Base-by-base conservation (phyloP, 2,329 filamentous ascomycete genomes). In the Claviceps humidiphila region DNA sequence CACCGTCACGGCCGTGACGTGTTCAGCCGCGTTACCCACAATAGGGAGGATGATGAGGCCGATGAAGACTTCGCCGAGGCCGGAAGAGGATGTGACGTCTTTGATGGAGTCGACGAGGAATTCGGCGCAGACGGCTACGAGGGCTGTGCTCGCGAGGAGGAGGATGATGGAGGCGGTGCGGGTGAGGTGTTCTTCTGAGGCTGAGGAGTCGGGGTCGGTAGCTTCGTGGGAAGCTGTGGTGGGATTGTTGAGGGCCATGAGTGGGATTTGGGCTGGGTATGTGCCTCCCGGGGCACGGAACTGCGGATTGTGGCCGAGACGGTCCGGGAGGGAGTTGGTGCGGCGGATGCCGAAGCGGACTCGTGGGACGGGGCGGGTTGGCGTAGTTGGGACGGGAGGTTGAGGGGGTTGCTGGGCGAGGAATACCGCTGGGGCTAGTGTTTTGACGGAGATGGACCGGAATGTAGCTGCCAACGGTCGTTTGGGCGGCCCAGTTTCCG, bases 311-410 rank as follows among this genome's bases (percentile, higher is more conserved):
- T 71, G 68, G 55, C 77, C 80, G 8, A 88, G 74, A 17, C 83
- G 77, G 59, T 85, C 84, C 0, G 86, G 86, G 2, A 89, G 74
- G 0, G 86, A 89, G 63, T 80, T 87, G 20, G 85, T 87, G 51
- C 86, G 77, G 52, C 84, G 82, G 51, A 88, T 80, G n/a, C 79
- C 78, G 58, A 79, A 78, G 43, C 77, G 73, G 53, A 82, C 75
- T 34, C 76, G 74, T 5, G 80, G 78, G 44, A 80, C 71, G 11
- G 74, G 71, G 2, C 77, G 73, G 8, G 67, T 56, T 3, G 70
- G 60, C 4, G 62, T 61, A 6, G 64, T 53, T 13, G 65, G 58
- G 2, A 58, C 26, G 1, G 53, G 57, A 4, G 58, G 54, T 2
- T 40, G 22, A 4, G 56, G 17, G 17, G 69, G 67, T 2, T 67